Evolutionary conservation across 192 early-diverging fungal genomes (phyloP).

Genomic region (Pilaira anomala): DNA sequence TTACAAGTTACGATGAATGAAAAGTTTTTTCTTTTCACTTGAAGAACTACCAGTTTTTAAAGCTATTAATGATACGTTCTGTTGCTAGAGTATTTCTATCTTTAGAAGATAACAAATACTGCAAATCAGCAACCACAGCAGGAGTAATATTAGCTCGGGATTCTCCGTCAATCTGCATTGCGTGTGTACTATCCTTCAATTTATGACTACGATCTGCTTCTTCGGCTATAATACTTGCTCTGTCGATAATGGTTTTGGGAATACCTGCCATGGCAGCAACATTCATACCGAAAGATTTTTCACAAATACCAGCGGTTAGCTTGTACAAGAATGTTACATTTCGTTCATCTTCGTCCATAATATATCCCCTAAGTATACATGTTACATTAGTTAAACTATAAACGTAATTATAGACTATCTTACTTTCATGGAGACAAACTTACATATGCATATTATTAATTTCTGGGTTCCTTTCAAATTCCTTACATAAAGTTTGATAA

Average conservation of each 20-base stretch:
- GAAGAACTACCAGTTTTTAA: neutral
- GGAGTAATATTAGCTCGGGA: neutral
- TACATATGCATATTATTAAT: conserved; percentile 86
- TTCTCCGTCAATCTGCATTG: neutral
- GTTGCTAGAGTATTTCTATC: neutral
- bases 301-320: conserved; percentile 77
- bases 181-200: conserved; percentile 2
- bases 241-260: conserved; percentile 63
- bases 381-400: neutral
- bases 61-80: neutral
- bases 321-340: conserved; percentile 97
- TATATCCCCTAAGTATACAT: conserved; percentile 47
- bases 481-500: conserved; percentile 87
- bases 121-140: conserved; percentile 1
- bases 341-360: conserved; percentile 73
- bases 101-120: neutral
- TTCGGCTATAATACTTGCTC: conserved; percentile 68
- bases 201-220: conserved; percentile 59
- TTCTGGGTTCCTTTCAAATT: conserved; percentile 74
- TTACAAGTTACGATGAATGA: too few species aligned
- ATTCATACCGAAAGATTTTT: conserved; percentile 97
- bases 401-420: neutral
- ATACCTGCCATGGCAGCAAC: conserved; percentile 97
- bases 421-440: conserved; percentile 1
- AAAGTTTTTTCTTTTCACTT: too few species aligned